These are phyloP conservation scores for Pichia sporocuriosa DNA, from an alignment of 805 yeast species.

Conservation along the genomic window DNA sequence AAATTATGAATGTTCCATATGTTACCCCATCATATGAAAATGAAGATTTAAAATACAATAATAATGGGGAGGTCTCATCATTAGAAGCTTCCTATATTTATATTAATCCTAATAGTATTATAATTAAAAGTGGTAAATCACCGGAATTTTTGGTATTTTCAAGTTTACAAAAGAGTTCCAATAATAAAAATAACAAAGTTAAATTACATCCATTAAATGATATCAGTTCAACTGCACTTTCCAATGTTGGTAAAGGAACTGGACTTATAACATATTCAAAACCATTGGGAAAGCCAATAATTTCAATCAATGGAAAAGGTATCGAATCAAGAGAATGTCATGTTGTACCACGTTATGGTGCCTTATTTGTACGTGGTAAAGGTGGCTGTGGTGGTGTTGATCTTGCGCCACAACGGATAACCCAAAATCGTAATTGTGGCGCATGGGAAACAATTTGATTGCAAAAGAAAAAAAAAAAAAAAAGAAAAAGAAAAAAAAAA, in stretches of 20 bases:
- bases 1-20: conserved; percentile 58
- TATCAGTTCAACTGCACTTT: conserved; percentile 63
- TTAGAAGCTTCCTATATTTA: conserved; percentile 53
- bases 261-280: conserved; percentile 78
- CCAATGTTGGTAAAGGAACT: conserved; percentile 69
- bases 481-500: too few species aligned
- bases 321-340: conserved; percentile 75
- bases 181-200: conserved; percentile 36
- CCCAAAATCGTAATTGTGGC: conserved; percentile 60
- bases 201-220: conserved; percentile 76
- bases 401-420: conserved; percentile 70
- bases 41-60: conserved; percentile 16
- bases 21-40: conserved; percentile 43
- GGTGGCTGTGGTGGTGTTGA: conserved; percentile 93
- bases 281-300: conserved; percentile 86
- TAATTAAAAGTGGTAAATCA: conserved; percentile 51
- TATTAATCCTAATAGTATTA: conserved; percentile 72
- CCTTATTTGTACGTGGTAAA: conserved; percentile 52
- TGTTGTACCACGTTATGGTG: conserved; percentile 88
- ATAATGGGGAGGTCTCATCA: conserved; percentile 26
- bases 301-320: conserved; percentile 76
- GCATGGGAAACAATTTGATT: conserved; percentile 46
- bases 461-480: too few species aligned
- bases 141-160: conserved; percentile 76
- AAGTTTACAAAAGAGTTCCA: conserved; percentile 51